These are phyloP conservation scores for Cenchrus fungigraminus DNA, from an alignment of 176 grass and related monocot genomes.

Conservation along the genomic window DNA sequence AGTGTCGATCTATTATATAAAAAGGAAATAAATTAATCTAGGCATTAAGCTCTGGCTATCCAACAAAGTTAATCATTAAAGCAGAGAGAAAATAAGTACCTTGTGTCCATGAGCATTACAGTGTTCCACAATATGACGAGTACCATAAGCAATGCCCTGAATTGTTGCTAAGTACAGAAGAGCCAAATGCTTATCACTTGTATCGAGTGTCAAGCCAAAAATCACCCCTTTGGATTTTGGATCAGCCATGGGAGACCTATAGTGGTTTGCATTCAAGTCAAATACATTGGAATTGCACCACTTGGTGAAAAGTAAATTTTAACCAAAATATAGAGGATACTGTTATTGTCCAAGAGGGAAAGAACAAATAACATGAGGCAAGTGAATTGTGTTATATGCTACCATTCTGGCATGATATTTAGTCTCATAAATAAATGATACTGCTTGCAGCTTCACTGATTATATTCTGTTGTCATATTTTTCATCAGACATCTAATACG, in stretches of 20 bases:
- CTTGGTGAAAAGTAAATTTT: neutral
- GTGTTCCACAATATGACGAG: conserved; percentile 86
- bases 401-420: neutral
- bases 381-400: neutral
- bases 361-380: neutral
- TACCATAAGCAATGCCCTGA: conserved; percentile 94
- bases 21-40: conserved; percentile 30
- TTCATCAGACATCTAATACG: neutral
- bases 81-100: conserved; percentile 52
- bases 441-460: conserved; percentile 1
- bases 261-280: conserved; percentile 26
- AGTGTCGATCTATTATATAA: conserved; percentile 71
- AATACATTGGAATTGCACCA: neutral
- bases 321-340: neutral
- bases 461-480: neutral
- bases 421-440: neutral
- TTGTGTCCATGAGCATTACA: conserved; percentile 93
- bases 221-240: conserved; percentile 94
- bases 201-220: conserved; percentile 86
- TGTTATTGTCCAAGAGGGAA: neutral
- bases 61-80: neutral
- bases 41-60: neutral
- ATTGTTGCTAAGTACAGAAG: conserved; percentile 93
- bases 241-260: conserved; percentile 89
- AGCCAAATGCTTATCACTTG: conserved; percentile 80